A percentile compares a stretch with the other conserved stretches of the same genome.
Conservation (phyloP, 1,139 yeast genomes). For the Protomyces inouyei region DNA sequence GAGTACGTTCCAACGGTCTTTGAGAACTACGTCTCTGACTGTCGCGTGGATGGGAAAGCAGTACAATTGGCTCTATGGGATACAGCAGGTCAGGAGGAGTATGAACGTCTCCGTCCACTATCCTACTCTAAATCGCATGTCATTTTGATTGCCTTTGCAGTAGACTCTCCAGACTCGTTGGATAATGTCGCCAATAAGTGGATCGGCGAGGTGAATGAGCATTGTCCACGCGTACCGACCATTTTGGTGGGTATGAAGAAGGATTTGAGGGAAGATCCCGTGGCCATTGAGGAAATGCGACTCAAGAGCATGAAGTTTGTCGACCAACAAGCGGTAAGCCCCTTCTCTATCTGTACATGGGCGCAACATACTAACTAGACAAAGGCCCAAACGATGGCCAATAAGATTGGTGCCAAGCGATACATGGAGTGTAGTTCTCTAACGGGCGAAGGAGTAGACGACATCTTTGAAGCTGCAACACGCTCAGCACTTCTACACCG, state of each 20-base stretch:
- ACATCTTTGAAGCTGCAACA: constrained; percentile 36
- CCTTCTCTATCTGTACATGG: not conserved
- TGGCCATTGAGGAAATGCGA: constrained; percentile 68
- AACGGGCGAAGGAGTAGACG: constrained; percentile 49
- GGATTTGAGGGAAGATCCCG: constrained; percentile 78
- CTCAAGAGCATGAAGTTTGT: constrained; percentile 76
- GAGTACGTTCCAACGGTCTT: constrained; percentile 89
- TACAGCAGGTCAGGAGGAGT: constrained; percentile 91
- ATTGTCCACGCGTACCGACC: constrained; percentile 77
- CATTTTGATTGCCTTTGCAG: constrained; percentile 62
- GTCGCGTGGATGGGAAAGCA: constrained; percentile 86
- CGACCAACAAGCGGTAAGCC: constrained; percentile 50
- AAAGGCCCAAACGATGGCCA: constrained; percentile 71
- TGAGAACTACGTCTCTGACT: constrained; percentile 89
- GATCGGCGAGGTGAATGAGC: constrained; percentile 72
- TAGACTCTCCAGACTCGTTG: constrained; percentile 60
- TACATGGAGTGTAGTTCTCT: constrained; percentile 92
- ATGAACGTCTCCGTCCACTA: constrained; percentile 56
- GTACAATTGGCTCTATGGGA: constrained; percentile 92
- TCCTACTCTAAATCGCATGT: constrained; percentile 67
- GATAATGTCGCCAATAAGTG: constrained; percentile 56
- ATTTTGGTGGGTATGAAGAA: constrained; percentile 86
- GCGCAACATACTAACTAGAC: not conserved
- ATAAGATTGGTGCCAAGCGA: constrained; percentile 76
- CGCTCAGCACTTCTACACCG: constrained; percentile 44